These are phyloP conservation scores for Dentipellis fragilis DNA, from an alignment of 768 basidiomycete species.

Conservation along the genomic window DNA sequence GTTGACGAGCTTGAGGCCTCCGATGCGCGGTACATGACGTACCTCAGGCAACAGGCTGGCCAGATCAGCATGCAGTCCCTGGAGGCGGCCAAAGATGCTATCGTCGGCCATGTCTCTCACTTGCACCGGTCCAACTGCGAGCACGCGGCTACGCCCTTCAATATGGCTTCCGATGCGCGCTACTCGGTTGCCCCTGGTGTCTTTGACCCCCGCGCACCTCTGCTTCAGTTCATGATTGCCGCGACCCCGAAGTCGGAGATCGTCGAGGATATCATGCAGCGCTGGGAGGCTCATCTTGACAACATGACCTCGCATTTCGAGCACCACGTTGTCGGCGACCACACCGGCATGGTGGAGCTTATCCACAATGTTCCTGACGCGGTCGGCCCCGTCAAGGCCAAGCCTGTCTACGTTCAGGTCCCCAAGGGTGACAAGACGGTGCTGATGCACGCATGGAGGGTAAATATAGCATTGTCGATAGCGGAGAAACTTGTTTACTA, in stretches of 20 bases:
- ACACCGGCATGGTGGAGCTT: constrained; percentile 29
- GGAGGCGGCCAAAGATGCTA: constrained; percentile 11
- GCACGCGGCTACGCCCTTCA: constrained; percentile 30
- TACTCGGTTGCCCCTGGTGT: not conserved
- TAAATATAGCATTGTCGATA: constrained; percentile 17
- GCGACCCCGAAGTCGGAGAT: constrained; percentile 49
- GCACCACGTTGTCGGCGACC: constrained; percentile 34
- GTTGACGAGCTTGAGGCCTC: constrained; percentile 25
- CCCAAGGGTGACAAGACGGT: constrained; percentile 50
- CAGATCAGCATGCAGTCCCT: constrained; percentile 25
- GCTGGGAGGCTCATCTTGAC: constrained; percentile 40
- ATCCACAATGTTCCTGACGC: constrained; percentile 65
- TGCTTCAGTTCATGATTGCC: constrained; percentile 71
- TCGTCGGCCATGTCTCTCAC: constrained; percentile 29
- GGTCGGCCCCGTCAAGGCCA: constrained; percentile 71
- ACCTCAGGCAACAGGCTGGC: constrained; percentile 18
- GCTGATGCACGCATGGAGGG: constrained; percentile 78
- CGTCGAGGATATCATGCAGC: constrained; percentile 36
- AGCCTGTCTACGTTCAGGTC: constrained; percentile 74
- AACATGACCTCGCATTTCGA: constrained; percentile 36
- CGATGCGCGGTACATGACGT: constrained; percentile 17
- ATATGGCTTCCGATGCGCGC: constrained; percentile 20
- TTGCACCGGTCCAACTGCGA: constrained; percentile 51
- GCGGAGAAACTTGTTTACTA: not conserved
- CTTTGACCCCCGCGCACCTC: constrained; percentile 39